Evolutionary conservation across 2,329 filamentous ascomycete species (phyloP), one percentile per base, ranked within the genome.

Genomic region (Colletotrichum kahawae): DNA sequence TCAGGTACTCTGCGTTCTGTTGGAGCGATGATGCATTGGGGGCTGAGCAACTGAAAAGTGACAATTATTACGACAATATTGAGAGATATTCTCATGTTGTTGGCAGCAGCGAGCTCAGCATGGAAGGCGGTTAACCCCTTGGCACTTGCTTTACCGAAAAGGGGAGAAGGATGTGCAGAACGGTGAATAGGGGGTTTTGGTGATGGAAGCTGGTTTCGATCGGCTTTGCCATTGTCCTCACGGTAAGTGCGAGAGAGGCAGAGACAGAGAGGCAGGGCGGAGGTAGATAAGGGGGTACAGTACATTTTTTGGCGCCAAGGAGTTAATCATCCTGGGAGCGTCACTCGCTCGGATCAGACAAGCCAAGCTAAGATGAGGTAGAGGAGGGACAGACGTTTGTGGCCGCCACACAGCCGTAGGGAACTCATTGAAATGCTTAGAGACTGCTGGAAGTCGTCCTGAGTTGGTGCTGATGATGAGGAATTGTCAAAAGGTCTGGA

Each of bases 301-400:
- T 73, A 56, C 36, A 38, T 67, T 72, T 71, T 71, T n/a, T 48
- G 38, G 56, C 69, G 72, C 72, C 54, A 75, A 75, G 68, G 33
- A 66, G 54, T 75, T 67, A 29, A 67, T 57, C 72, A 67, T 67
- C 68, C 72, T 67, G 69, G 72, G 69, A 72, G 56, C 72, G 72
- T 75, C 69, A 67, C 54, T 67, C 63, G 69, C 68, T 75, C 62
- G 72, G 72, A 75, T 75, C 68, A 54, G 67, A 71, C 71, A 66
- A 51, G 71, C 67, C 60, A 74, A 72, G 72, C 72, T 54, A 63
- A 63, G 43, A 62, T 62, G 31, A 59, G 24, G 60, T 36, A 64
- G 59, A 72, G 66, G 33, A 31, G 27, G 27, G 60, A 59, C 29
- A 70, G 63, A 21, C 29, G 3, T 65, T 29, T 34, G 33, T 48